Evolutionary conservation across 305 asterid genomes (phyloP).

Genomic region (Ajuga reptans): DNA sequence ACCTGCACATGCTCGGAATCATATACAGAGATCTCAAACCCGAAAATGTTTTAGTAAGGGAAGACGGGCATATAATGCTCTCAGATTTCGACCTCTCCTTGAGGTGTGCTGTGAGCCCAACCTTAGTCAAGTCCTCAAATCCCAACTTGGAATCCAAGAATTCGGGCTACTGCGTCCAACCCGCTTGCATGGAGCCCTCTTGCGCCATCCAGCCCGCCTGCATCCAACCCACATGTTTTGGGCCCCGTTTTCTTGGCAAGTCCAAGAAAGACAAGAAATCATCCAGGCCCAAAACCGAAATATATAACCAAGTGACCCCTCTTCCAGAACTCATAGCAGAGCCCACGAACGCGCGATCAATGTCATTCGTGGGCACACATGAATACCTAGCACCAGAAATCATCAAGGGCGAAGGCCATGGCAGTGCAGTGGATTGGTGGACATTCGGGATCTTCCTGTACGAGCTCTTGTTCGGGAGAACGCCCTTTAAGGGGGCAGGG

Average conservation of each 20-base stretch:
- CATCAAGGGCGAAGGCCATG: constrained; percentile 71
- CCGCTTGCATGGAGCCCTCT: constrained; percentile 47
- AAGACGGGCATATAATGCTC: constrained; percentile 63
- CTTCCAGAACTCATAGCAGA: constrained; percentile 67
- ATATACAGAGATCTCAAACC: constrained; percentile 61
- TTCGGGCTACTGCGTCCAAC: constrained; percentile 40
- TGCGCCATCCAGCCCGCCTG: constrained; percentile 44
- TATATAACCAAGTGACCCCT: constrained; percentile 35
- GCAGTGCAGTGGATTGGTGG: constrained; percentile 86
- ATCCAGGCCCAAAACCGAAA: constrained; percentile 29
- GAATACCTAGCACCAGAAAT: constrained; percentile 67
- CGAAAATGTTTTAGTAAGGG: constrained; percentile 49
- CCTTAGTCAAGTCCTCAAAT: constrained; percentile 43
- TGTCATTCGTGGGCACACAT: constrained; percentile 74
- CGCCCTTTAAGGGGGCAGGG: constrained; percentile 61
- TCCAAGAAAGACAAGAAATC: constrained; percentile 41
- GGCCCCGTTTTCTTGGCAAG: constrained; percentile 41
- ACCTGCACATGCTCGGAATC: constrained; percentile 59
- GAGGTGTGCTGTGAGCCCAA: constrained; percentile 48
- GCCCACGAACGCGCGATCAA: constrained; percentile 64
- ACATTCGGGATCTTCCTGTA: constrained; percentile 59
- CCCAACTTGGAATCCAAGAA: constrained; percentile 28
- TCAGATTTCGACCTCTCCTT: constrained; percentile 65
- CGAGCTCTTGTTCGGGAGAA: constrained; percentile 59
- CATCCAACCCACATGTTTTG: constrained; percentile 57